Conservation (phyloP, 2,329 filamentous ascomycete genomes). For the Exophiala sideris region DNA sequence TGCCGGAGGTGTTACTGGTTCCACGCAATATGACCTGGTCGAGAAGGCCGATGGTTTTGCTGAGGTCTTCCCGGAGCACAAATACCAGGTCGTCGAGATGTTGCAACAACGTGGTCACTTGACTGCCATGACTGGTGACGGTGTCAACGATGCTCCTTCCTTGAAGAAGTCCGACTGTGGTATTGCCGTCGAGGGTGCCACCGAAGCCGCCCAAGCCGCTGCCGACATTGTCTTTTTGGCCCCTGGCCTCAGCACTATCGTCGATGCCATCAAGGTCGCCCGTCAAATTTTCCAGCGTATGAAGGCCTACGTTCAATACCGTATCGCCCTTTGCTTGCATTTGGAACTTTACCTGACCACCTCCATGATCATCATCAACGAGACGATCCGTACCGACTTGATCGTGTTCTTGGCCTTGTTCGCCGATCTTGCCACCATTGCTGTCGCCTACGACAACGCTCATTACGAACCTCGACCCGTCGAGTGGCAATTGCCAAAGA, state of each 20-base stretch:
- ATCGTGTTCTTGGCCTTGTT: constrained; percentile 78
- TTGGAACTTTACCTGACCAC: constrained; percentile 73
- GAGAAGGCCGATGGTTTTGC: constrained; percentile 72
- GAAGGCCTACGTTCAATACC: constrained; percentile 75
- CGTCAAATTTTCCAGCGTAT: constrained; percentile 75
- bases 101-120: constrained; percentile 69
- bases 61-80: constrained; percentile 72
- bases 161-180: constrained; percentile 72
- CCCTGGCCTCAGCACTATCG: constrained; percentile 67
- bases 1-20: constrained; percentile 69
- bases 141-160: constrained; percentile 71
- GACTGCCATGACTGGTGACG: constrained; percentile 74
- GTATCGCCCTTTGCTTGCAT: constrained; percentile 71
- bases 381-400: constrained; percentile 68
- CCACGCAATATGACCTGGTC: constrained; percentile 71
- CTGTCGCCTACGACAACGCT: constrained; percentile 75
- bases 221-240: constrained; percentile 73
- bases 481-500: constrained; percentile 78
- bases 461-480: constrained; percentile 72
- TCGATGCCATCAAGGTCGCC: constrained; percentile 69
- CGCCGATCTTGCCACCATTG: constrained; percentile 74
- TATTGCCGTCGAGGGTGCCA: constrained; percentile 69
- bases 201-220: constrained; percentile 68
- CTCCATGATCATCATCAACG: constrained; percentile 76
- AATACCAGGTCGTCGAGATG: constrained; percentile 74